Base-by-base conservation (phyloP, 73 alveolate genomes). In the Stentor roeselii region DNA sequence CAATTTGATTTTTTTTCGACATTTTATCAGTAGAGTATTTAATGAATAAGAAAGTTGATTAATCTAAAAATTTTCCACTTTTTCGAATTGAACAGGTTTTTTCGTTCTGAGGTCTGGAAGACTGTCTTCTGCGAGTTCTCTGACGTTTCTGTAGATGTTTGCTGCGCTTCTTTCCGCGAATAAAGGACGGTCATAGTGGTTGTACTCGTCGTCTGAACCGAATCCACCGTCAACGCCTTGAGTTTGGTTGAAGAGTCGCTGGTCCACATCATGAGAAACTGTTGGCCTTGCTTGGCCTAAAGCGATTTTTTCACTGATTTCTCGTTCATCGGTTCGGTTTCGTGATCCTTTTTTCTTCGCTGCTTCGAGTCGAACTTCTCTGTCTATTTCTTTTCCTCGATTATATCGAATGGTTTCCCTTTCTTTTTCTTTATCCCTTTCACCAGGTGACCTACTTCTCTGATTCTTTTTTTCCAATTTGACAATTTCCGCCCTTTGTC, bases 271-370 rank as follows among this genome's bases (percentile, higher is more conserved):
- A 82, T 93, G 95, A 76, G 91, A 87, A 82, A 88, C 60, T 0
- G 97, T 90, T n/a, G 98, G 97, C 87, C 89, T 90, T 36, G 92
- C 93, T 92, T 94, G 92, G 30, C 99, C 99, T 3, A 98, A 90
- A 32, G 99, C 98, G 30, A 97, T 95, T 86, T 97, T 93, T 89
- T 98, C 99, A 82, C 97, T 91, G 41, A 98, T 94, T 83, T 97
- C 99, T 86, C 99, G 93, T 40, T 97, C 99, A 59, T 90, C 93
- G 84, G 96, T 98, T 39, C 99, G 90, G 6, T 92, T 91, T 21
- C 86, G 75, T 86, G 94, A 96, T 59, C 91, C 93, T 80, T 91
- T 93, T 78, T 84, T 82, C 27, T 95, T 97, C 38, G 95, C 94
- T 27, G 86, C 91, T 83, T 96, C 99, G 60, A 92, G 78, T 85